phyloP scores from a whole-genome alignment of 441 rosid genomes.

The Populus tomentosa region DNA sequence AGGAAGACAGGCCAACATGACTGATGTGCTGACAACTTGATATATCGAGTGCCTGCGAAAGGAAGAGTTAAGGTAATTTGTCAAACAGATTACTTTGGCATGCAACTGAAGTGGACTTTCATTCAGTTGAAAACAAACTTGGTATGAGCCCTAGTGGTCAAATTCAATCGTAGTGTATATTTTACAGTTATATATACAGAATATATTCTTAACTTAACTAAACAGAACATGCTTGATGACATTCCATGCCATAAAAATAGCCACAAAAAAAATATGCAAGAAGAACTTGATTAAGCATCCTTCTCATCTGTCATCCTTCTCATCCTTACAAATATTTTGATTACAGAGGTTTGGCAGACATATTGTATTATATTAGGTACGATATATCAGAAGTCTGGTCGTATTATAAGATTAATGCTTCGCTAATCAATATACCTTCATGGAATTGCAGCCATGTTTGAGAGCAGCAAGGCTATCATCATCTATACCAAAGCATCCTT shows the following conservation, averaged over 20 bases:
- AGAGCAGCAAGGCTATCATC: slow-evolving; percentile 56
- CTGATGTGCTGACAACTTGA: slow-evolving; percentile 80
- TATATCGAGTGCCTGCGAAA: slow-evolving; percentile 60
- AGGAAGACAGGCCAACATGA: slow-evolving; percentile 64
- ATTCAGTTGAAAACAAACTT: background rate
- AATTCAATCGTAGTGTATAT: background rate
- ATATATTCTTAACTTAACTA: background rate
- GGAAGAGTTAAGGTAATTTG: slow-evolving; percentile 5
- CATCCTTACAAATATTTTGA: background rate
- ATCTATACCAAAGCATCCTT: slow-evolving; percentile 83
- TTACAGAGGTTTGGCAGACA: background rate
- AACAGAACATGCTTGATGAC: background rate
- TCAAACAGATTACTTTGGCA: background rate
- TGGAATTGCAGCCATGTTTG: slow-evolving; percentile 59
- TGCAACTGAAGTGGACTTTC: background rate
- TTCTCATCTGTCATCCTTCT: background rate
- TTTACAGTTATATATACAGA: background rate
- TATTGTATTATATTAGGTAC: background rate
- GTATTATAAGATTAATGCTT: background rate
- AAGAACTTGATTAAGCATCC: background rate
- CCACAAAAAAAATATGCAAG: background rate
- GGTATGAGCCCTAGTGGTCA: background rate
- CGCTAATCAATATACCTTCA: slow-evolving; percentile 47
- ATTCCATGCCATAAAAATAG: too few species aligned
- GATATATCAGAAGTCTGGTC: background rate